Conservation (phyloP, 768 basidiomycete species). For the Leccinum fibrillosum region DNA sequence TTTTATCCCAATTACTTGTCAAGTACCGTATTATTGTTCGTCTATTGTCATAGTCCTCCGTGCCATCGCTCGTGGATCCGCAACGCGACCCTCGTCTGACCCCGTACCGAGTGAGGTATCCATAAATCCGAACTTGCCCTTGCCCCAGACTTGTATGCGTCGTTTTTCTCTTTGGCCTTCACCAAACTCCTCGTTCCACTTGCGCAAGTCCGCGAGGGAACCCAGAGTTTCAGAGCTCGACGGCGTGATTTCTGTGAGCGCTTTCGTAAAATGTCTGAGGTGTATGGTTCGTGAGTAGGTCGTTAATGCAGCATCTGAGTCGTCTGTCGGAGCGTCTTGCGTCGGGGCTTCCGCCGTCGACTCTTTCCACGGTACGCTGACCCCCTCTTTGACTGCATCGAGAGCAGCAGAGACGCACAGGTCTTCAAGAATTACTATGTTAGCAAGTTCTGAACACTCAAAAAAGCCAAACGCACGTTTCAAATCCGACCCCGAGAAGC, state of each 20-base stretch:
- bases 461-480: constrained; percentile 62
- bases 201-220: constrained; percentile 68
- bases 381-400: constrained; percentile 84
- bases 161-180: constrained; percentile 71
- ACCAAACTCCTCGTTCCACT: constrained; percentile 94
- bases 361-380: constrained; percentile 73
- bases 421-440: constrained; percentile 45
- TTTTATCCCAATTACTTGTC: constrained; percentile 8
- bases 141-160: constrained; percentile 79
- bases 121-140: constrained; percentile 83
- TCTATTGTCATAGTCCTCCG: constrained; percentile 23
- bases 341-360: constrained; percentile 5
- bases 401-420: constrained; percentile 90
- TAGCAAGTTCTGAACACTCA: neutral
- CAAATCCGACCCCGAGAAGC: constrained; percentile 91
- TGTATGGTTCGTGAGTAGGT: constrained; percentile 40
- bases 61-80: constrained; percentile 14
- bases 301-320: constrained; percentile 1
- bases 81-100: constrained; percentile 46
- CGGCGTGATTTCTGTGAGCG: constrained; percentile 86
- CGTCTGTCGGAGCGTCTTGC: neutral
- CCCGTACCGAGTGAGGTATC: constrained; percentile 35
- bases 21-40: constrained; percentile 22
- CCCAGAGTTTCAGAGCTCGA: constrained; percentile 82
- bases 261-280: constrained; percentile 73